These are phyloP conservation scores for Taphrina deformans DNA, from an alignment of 1,139 yeast species.

Conservation along the genomic window DNA sequence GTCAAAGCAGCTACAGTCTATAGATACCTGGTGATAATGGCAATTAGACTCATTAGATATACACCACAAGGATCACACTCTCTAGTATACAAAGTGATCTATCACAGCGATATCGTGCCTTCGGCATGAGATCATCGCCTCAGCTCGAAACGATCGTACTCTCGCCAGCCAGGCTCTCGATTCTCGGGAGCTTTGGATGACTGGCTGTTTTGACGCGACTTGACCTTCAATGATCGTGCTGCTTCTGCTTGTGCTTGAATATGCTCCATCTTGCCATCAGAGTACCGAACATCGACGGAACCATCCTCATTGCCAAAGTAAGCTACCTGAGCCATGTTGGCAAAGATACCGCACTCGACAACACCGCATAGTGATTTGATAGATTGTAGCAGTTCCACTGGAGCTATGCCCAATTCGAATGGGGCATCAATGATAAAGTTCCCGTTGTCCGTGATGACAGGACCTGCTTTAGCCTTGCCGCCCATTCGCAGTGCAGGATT, in stretches of 20 bases:
- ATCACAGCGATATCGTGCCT: too few relatives aligned
- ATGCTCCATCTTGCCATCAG: slow-evolving; percentile 21
- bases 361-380: slow-evolving; percentile 86
- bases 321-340: slow-evolving; percentile 69
- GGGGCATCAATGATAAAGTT: slow-evolving; percentile 92
- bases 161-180: slow-evolving; percentile 29
- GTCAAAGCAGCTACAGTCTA: too few relatives aligned
- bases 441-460: slow-evolving; percentile 95
- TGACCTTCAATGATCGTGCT: background rate
- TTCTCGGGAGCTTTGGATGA: slow-evolving; percentile 13
- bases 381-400: slow-evolving; percentile 48
- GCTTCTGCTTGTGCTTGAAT: slow-evolving; percentile 1
- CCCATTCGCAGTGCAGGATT: slow-evolving; percentile 76
- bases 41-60: too few relatives aligned
- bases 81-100: background rate
- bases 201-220: background rate
- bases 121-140: background rate
- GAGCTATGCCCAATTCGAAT: slow-evolving; percentile 73
- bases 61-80: too few relatives aligned
- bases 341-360: slow-evolving; percentile 93
- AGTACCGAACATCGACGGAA: slow-evolving; percentile 48
- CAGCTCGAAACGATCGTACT: slow-evolving; percentile 30
- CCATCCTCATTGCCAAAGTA: slow-evolving; percentile 88
- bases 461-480: slow-evolving; percentile 92
- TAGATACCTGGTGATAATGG: too few relatives aligned